Conservation (phyloP, 2,329 filamentous ascomycete species). For the Venturia aucupariae region DNA sequence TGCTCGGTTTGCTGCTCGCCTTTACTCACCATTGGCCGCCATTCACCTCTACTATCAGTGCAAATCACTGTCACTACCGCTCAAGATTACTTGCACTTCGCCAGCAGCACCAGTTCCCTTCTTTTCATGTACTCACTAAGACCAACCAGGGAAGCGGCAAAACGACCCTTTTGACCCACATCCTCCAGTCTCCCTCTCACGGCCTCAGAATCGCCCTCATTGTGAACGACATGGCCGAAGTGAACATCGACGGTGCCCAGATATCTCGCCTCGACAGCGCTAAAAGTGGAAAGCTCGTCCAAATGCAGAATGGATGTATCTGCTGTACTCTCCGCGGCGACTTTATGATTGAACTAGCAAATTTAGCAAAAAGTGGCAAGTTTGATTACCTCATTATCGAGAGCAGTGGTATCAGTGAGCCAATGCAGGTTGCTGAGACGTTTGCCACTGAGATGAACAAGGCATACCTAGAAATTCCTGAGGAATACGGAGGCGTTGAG, state of each 20-base stretch:
- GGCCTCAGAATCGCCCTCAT: conserved; percentile 61
- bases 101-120: not conserved
- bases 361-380: conserved; percentile 50
- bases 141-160: conserved; percentile 54
- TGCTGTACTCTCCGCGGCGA: conserved; percentile 67
- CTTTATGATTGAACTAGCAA: conserved; percentile 59
- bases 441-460: conserved; percentile 46
- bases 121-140: not conserved
- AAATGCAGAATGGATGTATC: conserved; percentile 63
- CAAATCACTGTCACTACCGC: not conserved
- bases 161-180: conserved; percentile 60
- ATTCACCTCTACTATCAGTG: not conserved
- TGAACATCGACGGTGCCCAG: conserved; percentile 57
- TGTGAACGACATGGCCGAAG: conserved; percentile 56
- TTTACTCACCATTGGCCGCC: too few species aligned
- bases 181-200: conserved; percentile 54
- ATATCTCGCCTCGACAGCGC: conserved; percentile 50
- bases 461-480: conserved; percentile 39
- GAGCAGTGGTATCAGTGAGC: conserved; percentile 58
- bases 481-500: conserved; percentile 34
- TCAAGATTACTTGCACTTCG: not conserved
- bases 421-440: conserved; percentile 60
- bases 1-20: too few species aligned
- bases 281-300: conserved; percentile 55
- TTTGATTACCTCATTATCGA: conserved; percentile 67